Evolutionary conservation across 306 rosid species (phyloP).

Genomic region (Fragaria ananassa): DNA sequence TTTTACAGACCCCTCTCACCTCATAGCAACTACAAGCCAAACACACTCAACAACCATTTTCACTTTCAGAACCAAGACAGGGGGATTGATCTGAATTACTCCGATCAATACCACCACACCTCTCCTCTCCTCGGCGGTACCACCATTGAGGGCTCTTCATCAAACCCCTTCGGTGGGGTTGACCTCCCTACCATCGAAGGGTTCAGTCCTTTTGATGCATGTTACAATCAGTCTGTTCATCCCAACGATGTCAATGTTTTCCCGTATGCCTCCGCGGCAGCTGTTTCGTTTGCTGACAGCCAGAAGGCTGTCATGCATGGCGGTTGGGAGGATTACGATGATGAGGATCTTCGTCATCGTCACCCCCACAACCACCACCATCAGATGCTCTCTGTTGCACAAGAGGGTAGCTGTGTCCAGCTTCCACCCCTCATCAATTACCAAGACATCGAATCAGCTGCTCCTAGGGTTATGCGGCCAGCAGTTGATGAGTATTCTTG

Average conservation of each 20-base stretch:
- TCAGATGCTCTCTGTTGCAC: conserved; percentile 1
- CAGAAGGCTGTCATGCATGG: conserved; percentile 5
- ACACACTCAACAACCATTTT: neutral
- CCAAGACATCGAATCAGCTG: conserved; percentile 18
- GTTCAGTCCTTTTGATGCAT: neutral
- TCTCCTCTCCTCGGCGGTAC: neutral
- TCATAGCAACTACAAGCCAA: neutral
- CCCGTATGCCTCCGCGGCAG: neutral
- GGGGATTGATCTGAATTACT: neutral
- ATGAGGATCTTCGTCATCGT: neutral
- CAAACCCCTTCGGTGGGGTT: conserved; percentile 20
- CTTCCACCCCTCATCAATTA: conserved; percentile 7
- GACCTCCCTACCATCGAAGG: neutral
- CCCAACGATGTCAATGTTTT: neutral
- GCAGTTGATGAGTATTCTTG: neutral
- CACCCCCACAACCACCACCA: neutral
- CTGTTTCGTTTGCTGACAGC: neutral
- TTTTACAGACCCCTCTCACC: neutral
- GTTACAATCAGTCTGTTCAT: neutral
- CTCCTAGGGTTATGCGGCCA: neutral
- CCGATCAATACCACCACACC: neutral
- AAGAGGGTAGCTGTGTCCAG: neutral
- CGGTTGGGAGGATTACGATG: neutral
- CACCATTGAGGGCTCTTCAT: conserved; percentile 23
- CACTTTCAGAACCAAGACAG: neutral